Evolutionary conservation across 257 asterid species (phyloP), one percentile per base, ranked within the genome.

Genomic region (Cordia subcordata): DNA sequence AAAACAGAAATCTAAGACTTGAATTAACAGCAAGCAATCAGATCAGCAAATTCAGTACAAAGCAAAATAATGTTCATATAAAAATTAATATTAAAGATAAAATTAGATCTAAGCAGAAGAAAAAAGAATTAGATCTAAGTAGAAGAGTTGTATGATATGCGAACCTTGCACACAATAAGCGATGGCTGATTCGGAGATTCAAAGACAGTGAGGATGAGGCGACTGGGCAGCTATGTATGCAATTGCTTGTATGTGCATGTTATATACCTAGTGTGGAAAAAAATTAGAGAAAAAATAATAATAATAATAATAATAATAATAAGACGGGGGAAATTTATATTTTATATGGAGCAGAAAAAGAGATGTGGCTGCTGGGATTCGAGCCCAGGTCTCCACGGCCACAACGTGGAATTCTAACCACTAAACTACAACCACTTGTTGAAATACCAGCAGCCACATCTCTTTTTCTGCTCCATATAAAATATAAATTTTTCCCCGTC

Each of bases 331-430:
- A 39, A 39, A n/a, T n/a, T n/a, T n/a, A n/a, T n/a, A n/a, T n/a
- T n/a, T n/a, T n/a, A n/a, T n/a, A n/a, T n/a, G n/a, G n/a, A n/a
- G n/a, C n/a, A 12, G 44, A 39, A 39, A 39, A 39, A 39, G 44
- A 39, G 12, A 39, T 88, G 96, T 89, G 94, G 91, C 96, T 89
- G 95, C 94, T 86, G 94, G 95, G 94, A 84, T 84, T 86, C 94
- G 94, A 86, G 95, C 95, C 95, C 94, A 86, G 96, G 96, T 86
- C 95, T 80, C 90, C 89, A 88, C 89, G 95, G 88, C 94, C 95
- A 88, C 96, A 86, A 83, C 96, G 94, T 86, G 91, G 91, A 88
- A 88, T 86, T 88, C 96, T 86, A 13, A 86, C 95, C 95, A 86
- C 95, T 86, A 85, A 89, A 89, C 95, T 86, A 86, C 94, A 86